Evolutionary conservation across 306 rosid species (phyloP), one percentile per base, ranked within the genome.

Genomic region (Erythrophleum fordii): DNA sequence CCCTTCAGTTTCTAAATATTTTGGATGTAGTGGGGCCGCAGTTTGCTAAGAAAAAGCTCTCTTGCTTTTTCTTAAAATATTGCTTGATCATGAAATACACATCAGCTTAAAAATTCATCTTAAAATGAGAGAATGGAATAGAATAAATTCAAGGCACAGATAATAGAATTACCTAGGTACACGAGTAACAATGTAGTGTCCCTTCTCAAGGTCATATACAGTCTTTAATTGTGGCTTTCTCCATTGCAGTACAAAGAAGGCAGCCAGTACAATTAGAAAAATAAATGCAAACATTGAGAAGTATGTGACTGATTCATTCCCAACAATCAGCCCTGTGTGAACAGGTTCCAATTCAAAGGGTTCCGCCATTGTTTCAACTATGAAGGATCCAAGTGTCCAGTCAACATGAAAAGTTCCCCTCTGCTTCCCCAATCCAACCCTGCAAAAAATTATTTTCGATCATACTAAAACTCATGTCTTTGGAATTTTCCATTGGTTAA

Each of bases 181-280:
- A 41, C 82, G 86, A 2, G 89, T 85, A 69, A 88, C 85, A 45
- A 88, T 88, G 82, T 88, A 88, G 49, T n/a, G 89, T 77, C 91
- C 91, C 60, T 88, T 88, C 84, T 88, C 89, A 29, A 88, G 85
- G 84, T 88, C 91, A 80, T 88, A 88, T n/a, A 88, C 75, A 25
- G 91, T 88, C 83, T 88, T 85, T 68, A 88, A 34, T 28, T 81
- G 85, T 41, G 91, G 91, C 83, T 83, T 86, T 81, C 84, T 81
- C 44, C 81, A 88, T 73, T 77, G 87, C 74, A 72, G 64, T 48
- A 81, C 77, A 79, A 83, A 76, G 71, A 78, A 72, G 62, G 77
- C 84, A 65, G 85, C 89, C 58, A 86, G 79, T 11, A 76, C 67
- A 73, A 83, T 4, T 48, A 83, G 81, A 55, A 85, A 79, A 59